Percentiles rank a stretch among this genome's conserved stretches.
phyloP scores from a whole-genome alignment of 2,329 filamentous ascomycete genomes.

The Thielaviopsis euricoi region DNA sequence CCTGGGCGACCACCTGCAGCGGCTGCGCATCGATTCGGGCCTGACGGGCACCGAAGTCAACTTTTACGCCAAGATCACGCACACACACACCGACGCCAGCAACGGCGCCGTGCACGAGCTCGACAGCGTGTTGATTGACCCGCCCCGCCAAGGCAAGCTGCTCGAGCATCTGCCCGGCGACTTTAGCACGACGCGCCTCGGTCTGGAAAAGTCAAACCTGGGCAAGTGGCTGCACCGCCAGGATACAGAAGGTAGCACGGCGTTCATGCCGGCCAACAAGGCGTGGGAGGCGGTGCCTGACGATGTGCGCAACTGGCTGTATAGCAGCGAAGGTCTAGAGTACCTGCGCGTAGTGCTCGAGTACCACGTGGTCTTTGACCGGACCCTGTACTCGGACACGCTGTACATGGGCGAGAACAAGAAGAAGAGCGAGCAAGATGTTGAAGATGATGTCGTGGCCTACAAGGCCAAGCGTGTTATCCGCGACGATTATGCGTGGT shows the following conservation, averaged over 20 bases:
- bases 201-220: slow-evolving; percentile 58
- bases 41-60: slow-evolving; percentile 53
- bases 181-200: slow-evolving; percentile 68
- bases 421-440: too few relatives aligned
- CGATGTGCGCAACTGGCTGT: slow-evolving; percentile 66
- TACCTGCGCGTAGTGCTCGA: slow-evolving; percentile 64
- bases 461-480: slow-evolving; percentile 9
- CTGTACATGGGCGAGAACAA: slow-evolving; percentile 35
- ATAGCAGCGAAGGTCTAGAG: slow-evolving; percentile 55
- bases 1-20: slow-evolving; percentile 52
- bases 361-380: slow-evolving; percentile 60
- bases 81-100: slow-evolving; percentile 45
- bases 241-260: slow-evolving; percentile 44
- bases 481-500: slow-evolving; percentile 13
- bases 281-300: slow-evolving; percentile 66
- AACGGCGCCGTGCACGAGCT: slow-evolving; percentile 74
- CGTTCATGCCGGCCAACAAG: slow-evolving; percentile 67
- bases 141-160: slow-evolving; percentile 38
- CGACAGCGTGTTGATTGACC: slow-evolving; percentile 60
- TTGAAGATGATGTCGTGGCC: background rate
- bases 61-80: slow-evolving; percentile 56
- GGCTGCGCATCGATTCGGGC: slow-evolving; percentile 51
- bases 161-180: slow-evolving; percentile 51
- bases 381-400: slow-evolving; percentile 70
- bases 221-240: slow-evolving; percentile 40